Evolutionary conservation across 139 green algal genomes (phyloP), one percentile per base, ranked within the genome.

Genomic region (Volvox reticuliferus): DNA sequence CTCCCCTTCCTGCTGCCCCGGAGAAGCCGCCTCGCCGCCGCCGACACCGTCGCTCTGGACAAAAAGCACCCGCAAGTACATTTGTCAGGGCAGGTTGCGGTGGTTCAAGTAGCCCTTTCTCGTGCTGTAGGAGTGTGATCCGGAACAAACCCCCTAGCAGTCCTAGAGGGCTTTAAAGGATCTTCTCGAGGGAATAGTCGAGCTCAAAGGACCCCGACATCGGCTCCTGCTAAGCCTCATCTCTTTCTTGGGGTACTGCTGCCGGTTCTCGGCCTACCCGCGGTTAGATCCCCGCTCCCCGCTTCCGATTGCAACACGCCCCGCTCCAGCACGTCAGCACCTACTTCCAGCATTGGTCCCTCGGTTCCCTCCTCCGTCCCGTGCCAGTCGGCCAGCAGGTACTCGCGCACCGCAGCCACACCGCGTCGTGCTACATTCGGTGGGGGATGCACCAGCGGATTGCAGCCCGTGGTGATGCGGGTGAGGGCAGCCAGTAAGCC

Each of bases 401-500:
- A 89, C 84, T 89, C 84, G 18, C 84, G 68, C 68, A 89, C 84
- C 68, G 84, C 86, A 28, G 86, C 50, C 50, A 62, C 44, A 21
- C 73, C 86, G 22, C n/a, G 50, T 2, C 50, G 44, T 28, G 89
- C 78, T 30, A 88, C 55, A 20, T 20, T 16, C 24, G 26, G 19
- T 2, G 86, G 83, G 17, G 90, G 78, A 68, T 93, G 71, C 30
- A 87, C 67, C 55, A 91, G 83, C 19, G 68, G 85, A 78, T 93
- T 91, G 78, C 68, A 30, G n/a, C 36, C 32, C 24, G 44, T 62
- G 78, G 62, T 91, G 78, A 91, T 65, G 33, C 63, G 79, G 6
- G 67, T 81, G 32, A 91, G 88, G 14, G 63, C 36, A 19, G 36
- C 37, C 63, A 91, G 76, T 28, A 71, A 36, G 2, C 76, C 87